Base-by-base conservation (phyloP, 805 yeast genomes). In the Teunomyces pallodes region DNA sequence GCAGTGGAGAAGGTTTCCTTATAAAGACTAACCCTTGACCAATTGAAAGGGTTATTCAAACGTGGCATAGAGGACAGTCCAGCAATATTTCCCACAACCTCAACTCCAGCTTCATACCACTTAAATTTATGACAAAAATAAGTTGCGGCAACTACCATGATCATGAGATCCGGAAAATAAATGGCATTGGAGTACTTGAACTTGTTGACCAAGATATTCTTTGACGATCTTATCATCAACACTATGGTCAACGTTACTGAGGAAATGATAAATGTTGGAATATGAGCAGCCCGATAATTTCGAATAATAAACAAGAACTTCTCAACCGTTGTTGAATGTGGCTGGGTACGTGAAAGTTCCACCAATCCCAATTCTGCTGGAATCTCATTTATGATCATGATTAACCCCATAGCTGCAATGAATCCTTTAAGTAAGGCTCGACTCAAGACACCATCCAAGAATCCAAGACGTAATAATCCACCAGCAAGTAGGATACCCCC, bases 381-480 rank as follows among this genome's bases (percentile, higher is more conserved):
- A 48, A 64, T 49, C 63, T 72, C 45, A 67, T 42, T 73, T 57
- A 86, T 71, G 28, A 90, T 77, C 90, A 90, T 90, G 7, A 89
- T 84, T 16, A 86, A 54, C 12, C 96, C 97, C 50, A 90, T 89
- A 3, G 94, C 94, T 9, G 90, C 83, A 36, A 90, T 81, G 58
- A 90, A 90, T 0, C 97, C 97, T 52, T 90, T 76, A 9, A 90
- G 66, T 29, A 90, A 68, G 0, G 96, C 83, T 20, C 88, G 79
- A 35, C 94, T 85, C 43, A 90, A 70, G 2, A 90, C 86, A 50
- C 84, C 86, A 57, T 89, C 96, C 42, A 90, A 70, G 61, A 84
- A 91, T 0, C 98, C 98, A 55, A 88, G 82, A 33, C 97, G 74
- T n/a, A 87, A 75, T 12, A 91, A 62, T 0, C 64, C 64, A 8